phyloP scores from a whole-genome alignment of 1,284 basidiomycete genomes.

The Trichosporon faecale region DNA sequence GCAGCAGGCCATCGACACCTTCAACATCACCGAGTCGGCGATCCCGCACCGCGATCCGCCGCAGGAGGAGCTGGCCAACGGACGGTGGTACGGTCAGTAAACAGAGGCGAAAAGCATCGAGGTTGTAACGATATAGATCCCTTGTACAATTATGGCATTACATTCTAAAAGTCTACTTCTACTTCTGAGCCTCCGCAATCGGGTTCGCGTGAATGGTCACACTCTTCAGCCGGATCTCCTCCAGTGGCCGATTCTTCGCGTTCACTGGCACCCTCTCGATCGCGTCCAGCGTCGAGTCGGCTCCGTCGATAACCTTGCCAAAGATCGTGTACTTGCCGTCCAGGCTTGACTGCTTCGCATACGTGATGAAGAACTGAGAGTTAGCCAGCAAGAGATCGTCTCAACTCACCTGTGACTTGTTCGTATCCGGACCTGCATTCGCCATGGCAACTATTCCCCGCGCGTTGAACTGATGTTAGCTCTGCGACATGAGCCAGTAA shows the following conservation, averaged over 20 bases:
- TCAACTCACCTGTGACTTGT: conserved; percentile 65
- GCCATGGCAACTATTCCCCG: conserved; percentile 96
- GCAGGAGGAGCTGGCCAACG: conserved; percentile 10
- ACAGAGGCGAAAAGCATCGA: background rate
- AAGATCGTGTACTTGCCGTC: conserved; percentile 94
- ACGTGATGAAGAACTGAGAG: conserved; percentile 81
- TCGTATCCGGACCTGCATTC: conserved; percentile 86
- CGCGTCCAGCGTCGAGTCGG: conserved; percentile 78
- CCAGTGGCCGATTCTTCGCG: conserved; percentile 80
- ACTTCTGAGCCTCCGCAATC: conserved; percentile 46
- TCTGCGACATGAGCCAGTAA: too few species aligned
- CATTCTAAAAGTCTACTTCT: conserved; percentile 11
- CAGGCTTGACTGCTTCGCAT: conserved; percentile 84
- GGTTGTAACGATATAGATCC: conserved; percentile 9
- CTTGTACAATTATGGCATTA: conserved; percentile 14
- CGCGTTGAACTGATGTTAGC: conserved; percentile 70
- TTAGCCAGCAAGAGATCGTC: background rate
- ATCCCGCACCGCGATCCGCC: conserved; percentile 50
- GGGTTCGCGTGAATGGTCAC: conserved; percentile 95
- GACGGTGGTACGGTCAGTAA: conserved; percentile 15
- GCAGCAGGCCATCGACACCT: conserved; percentile 52
- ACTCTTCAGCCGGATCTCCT: conserved; percentile 74
- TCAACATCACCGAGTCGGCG: conserved; percentile 50
- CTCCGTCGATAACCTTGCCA: conserved; percentile 91
- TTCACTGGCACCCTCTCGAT: conserved; percentile 90